Base-by-base conservation (phyloP, 2,329 filamentous ascomycete genomes). In the Paecilomyces fulvus region DNA sequence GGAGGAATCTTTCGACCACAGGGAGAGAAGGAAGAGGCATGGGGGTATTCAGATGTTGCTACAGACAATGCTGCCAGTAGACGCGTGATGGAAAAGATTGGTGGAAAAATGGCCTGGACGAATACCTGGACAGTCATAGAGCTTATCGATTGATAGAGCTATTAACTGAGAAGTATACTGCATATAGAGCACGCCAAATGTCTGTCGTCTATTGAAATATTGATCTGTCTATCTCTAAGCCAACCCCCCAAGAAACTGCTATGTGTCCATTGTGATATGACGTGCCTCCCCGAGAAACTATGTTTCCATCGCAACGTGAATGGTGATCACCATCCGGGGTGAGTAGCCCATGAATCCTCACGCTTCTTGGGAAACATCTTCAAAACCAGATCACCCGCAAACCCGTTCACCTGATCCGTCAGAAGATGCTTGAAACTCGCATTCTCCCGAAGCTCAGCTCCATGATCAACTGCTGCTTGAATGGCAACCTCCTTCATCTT, bases 1-100 rank as follows among this genome's bases (percentile, higher is more conserved):
- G 57, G 59, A 5, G 61, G 63, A 7, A 52, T 63, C 3, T 69
- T 66, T 61, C 60, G 33, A 51, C 52, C 51, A 11, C 28, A 37
- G 23, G 57, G 25, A 23, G 55, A 54, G 10, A 57, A 59, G 6
- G 52, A 58, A 5, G 62, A 60, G 2, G 63, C 54, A 12, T 74
- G 68, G 67, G 66, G 65, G n/a, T 72, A 74, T 65, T 64, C 71
- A 3, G 74, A 76, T 56, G 74, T 75, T 50, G 64, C 62, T 30
- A 56, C 60, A 52, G 57, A 57, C 31, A 77, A 77, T 60, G 33
- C 51, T 37, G 65, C 70, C 1, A 76, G 74, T 68, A 64, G 65
- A 17, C 65, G 70, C 49, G 74, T 75, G 21, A 76, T 77, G 75
- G 71, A 75, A 65, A 77, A 77, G 63, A 58, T 76, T 56, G 75